Evolutionary conservation across 306 rosid species (phyloP).

Genomic region (Glycine latifolia): DNA sequence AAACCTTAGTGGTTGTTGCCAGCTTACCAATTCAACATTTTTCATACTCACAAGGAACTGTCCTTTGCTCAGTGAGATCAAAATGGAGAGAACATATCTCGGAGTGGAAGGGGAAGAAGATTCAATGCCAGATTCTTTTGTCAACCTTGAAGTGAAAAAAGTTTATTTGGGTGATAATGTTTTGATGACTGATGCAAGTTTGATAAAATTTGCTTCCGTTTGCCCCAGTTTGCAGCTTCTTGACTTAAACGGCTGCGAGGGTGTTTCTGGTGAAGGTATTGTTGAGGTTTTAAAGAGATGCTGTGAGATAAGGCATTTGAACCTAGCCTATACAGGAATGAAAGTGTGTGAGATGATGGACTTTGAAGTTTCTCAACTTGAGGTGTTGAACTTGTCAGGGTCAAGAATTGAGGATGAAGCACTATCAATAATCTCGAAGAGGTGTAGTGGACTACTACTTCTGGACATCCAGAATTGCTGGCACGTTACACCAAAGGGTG

Average conservation of each 20-base stretch:
- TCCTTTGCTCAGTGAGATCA: slow-evolving; percentile 58
- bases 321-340: slow-evolving; percentile 44
- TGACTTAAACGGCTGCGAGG: slow-evolving; percentile 55
- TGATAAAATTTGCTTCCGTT: slow-evolving; percentile 50
- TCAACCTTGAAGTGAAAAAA: slow-evolving; percentile 52
- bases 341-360: slow-evolving; percentile 43
- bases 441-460: slow-evolving; percentile 54
- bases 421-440: slow-evolving; percentile 61
- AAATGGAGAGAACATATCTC: slow-evolving; percentile 63
- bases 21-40: slow-evolving; percentile 63
- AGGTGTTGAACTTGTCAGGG: slow-evolving; percentile 54
- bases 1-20: slow-evolving; percentile 59
- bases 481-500: slow-evolving; percentile 65
- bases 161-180: slow-evolving; percentile 57
- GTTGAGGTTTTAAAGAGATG: slow-evolving; percentile 60
- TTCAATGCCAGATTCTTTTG: slow-evolving; percentile 14
- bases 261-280: slow-evolving; percentile 57
- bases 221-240: slow-evolving; percentile 67
- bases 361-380: slow-evolving; percentile 58
- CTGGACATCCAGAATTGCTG: slow-evolving; percentile 59
- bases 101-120: slow-evolving; percentile 48
- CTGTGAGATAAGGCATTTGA: slow-evolving; percentile 58
- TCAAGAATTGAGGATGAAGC: slow-evolving; percentile 58
- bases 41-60: slow-evolving; percentile 65
- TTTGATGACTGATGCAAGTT: slow-evolving; percentile 44